Evolutionary conservation across 1,284 basidiomycete genomes (phyloP).

Genomic region (Cutaneotrichosporon cavernicola): DNA sequence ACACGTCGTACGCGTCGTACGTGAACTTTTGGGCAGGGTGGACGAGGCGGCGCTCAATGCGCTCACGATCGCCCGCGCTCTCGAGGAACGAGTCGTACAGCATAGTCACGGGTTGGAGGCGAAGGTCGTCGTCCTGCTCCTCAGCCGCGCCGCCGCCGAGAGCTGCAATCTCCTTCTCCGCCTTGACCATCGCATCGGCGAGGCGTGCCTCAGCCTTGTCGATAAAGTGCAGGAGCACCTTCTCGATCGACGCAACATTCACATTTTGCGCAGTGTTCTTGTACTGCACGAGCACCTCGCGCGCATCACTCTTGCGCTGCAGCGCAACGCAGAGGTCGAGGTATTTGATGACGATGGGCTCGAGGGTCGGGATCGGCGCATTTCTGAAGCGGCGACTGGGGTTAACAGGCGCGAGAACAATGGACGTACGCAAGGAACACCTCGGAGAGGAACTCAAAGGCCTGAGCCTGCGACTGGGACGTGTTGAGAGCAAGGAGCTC

Average conservation of each 20-base stretch:
- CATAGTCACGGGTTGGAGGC: slow-evolving; percentile 49
- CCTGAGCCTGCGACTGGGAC: slow-evolving; percentile 50
- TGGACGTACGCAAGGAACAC: slow-evolving; percentile 51
- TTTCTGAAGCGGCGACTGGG: slow-evolving; percentile 81
- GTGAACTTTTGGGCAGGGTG: slow-evolving; percentile 98
- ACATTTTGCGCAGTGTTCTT: slow-evolving; percentile 95
- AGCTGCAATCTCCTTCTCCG: slow-evolving; percentile 72
- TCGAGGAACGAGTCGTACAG: slow-evolving; percentile 51
- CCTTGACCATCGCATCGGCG: slow-evolving; percentile 75
- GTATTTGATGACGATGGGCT: slow-evolving; percentile 85
- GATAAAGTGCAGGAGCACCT: slow-evolving; percentile 87
- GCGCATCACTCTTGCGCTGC: slow-evolving; percentile 88
- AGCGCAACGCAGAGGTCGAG: slow-evolving; percentile 94
- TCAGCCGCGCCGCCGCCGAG: slow-evolving; percentile 63
- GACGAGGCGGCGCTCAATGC: slow-evolving; percentile 92
- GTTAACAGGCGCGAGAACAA: slow-evolving; percentile 4
- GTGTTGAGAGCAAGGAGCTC: slow-evolving; percentile 53
- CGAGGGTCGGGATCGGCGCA: slow-evolving; percentile 82
- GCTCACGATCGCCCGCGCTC: slow-evolving; percentile 76
- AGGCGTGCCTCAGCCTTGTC: slow-evolving; percentile 84
- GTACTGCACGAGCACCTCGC: slow-evolving; percentile 88
- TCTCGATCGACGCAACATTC: slow-evolving; percentile 86
- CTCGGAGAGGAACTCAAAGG: slow-evolving; percentile 52
- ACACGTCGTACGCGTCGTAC: slow-evolving; percentile 97
- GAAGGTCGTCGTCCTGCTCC: slow-evolving; percentile 46